phyloP scores from a whole-genome alignment of 805 yeast species.

The Schwanniomyces pseudopolymorphus region DNA sequence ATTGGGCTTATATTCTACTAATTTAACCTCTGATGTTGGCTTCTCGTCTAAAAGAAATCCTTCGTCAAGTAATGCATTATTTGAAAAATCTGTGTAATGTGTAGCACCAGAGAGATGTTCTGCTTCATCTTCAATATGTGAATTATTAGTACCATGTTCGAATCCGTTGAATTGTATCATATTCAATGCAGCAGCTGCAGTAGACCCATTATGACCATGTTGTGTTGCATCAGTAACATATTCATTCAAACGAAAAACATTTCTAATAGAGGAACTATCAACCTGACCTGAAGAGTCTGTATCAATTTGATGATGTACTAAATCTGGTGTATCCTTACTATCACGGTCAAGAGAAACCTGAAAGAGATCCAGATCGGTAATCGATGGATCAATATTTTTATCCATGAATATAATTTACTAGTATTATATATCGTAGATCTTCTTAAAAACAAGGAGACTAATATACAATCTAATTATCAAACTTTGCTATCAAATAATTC shows the following conservation, averaged over 20 bases:
- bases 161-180: conserved; percentile 18
- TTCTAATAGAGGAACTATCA: conserved; percentile 3
- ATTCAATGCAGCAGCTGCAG: conserved; percentile 20
- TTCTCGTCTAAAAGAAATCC: neutral
- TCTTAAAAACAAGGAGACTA: no score
- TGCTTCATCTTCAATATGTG: neutral
- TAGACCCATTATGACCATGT: conserved; percentile 5
- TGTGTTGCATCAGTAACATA: conserved; percentile 8
- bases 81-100: neutral
- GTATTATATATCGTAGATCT: no score
- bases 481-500: no score
- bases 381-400: conserved; percentile 18
- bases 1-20: conserved; percentile 33
- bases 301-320: neutral
- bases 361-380: conserved; percentile 15
- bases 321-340: neutral
- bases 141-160: conserved; percentile 3
- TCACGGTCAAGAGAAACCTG: conserved; percentile 6
- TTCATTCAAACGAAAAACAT: conserved; percentile 15
- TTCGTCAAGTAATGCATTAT: conserved; percentile 1
- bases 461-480: no score
- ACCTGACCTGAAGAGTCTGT: conserved; percentile 3
- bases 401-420: conserved; percentile 9
- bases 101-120: neutral
- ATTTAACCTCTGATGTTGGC: conserved; percentile 7